Evolutionary conservation across 2,329 filamentous ascomycete species (phyloP).

Genomic region (Phaeosphaeria sp.): DNA sequence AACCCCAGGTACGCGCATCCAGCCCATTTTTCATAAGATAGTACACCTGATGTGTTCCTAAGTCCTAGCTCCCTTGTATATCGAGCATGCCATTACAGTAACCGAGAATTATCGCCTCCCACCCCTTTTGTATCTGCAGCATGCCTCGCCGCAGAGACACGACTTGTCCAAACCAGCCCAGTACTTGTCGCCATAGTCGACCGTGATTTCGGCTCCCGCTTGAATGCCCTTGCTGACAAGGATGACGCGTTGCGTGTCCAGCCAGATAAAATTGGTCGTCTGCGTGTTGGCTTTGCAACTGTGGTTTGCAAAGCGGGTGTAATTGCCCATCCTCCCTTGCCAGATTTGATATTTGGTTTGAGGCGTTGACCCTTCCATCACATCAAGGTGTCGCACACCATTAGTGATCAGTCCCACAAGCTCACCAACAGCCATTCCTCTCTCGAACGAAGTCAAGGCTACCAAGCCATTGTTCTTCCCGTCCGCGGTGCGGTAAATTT

Average conservation of each 20-base stretch:
- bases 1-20: no score
- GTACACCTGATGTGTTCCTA: no score
- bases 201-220: conserved; percentile 62
- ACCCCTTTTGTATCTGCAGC: conserved; percentile 55
- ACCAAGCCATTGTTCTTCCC: conserved; percentile 63
- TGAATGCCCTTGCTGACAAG: conserved; percentile 63
- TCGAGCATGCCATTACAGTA: no score
- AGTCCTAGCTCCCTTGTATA: no score
- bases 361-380: conserved; percentile 61
- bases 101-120: conserved; percentile 6
- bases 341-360: conserved; percentile 65
- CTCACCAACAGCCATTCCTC: conserved; percentile 62
- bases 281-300: conserved; percentile 65
- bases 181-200: conserved; percentile 66
- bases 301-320: conserved; percentile 66
- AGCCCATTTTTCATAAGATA: no score
- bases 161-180: conserved; percentile 63
- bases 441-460: conserved; percentile 57
- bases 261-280: conserved; percentile 64
- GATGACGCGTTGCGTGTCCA: conserved; percentile 62
- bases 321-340: conserved; percentile 64
- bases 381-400: conserved; percentile 60
- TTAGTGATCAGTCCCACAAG: conserved; percentile 64
- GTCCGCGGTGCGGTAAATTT: conserved; percentile 60
- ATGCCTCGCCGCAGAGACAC: conserved; percentile 62